These are phyloP conservation scores for Syncephalis plumigaleata DNA, from an alignment of 371 early-diverging fungal genomes.

Conservation along the genomic window DNA sequence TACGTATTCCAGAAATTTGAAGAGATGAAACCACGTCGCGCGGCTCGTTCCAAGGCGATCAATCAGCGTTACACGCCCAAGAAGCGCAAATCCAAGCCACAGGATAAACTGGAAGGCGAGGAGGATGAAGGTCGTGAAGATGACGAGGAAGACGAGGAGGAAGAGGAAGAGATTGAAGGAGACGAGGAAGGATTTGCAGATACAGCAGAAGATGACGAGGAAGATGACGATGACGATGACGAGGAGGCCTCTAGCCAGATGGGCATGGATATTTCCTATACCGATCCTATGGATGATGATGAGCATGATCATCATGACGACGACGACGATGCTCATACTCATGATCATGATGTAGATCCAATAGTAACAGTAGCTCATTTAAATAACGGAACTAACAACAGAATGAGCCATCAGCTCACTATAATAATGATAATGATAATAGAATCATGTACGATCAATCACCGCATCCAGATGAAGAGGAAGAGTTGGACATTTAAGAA, in stretches of 20 bases:
- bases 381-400: too few relatives aligned
- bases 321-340: too few relatives aligned
- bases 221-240: not conserved
- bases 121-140: not conserved
- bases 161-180: too few relatives aligned
- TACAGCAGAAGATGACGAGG: not conserved
- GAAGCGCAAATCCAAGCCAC: not conserved
- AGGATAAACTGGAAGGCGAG: not conserved
- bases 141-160: too few relatives aligned
- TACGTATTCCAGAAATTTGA: slow-evolving; percentile 54
- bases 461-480: not conserved
- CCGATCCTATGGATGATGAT: not conserved
- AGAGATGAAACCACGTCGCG: slow-evolving; percentile 8
- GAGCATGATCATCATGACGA: too few relatives aligned
- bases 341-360: too few relatives aligned
- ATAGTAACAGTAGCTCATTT: too few relatives aligned
- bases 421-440: not conserved
- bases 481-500: slow-evolving; percentile 5
- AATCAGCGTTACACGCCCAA: not conserved
- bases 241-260: not conserved
- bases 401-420: too few relatives aligned
- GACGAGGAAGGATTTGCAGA: not conserved
- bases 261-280: slow-evolving; percentile 4
- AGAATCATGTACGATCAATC: too few relatives aligned
- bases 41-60: not conserved